Conservation (phyloP, 768 basidiomycete genomes). For the Boletus subcaerulescens region DNA sequence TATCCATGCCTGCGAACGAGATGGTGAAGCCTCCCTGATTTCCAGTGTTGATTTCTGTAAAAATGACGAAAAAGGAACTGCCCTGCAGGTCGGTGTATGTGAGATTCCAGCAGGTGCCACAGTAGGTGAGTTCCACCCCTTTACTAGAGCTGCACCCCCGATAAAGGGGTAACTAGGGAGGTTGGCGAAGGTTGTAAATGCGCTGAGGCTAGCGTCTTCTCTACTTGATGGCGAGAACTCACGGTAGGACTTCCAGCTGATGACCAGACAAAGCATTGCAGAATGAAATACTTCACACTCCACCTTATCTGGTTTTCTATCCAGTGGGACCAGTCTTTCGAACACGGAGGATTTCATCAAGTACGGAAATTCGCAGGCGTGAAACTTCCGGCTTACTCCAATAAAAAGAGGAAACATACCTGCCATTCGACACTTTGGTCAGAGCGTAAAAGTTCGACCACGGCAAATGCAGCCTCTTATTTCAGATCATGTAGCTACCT, state of each 20-base stretch:
- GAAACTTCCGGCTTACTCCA: neutral
- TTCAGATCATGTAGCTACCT: no score
- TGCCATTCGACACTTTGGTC: neutral
- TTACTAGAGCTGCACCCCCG: slow-evolving; percentile 51
- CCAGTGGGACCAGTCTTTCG: no score
- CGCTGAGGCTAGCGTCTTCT: no score
- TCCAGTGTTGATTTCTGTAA: slow-evolving; percentile 53
- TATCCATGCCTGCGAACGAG: slow-evolving; percentile 35
- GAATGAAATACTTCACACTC: no score
- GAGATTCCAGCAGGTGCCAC: slow-evolving; percentile 61
- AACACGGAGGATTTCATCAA: no score
- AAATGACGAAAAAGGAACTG: slow-evolving; percentile 37
- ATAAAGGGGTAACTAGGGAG: slow-evolving; percentile 36
- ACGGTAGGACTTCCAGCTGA: no score
- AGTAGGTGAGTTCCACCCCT: slow-evolving; percentile 51
- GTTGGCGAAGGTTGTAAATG: neutral
- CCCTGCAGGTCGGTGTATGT: slow-evolving; percentile 38
- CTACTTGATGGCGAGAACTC: no score
- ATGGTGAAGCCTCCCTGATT: slow-evolving; percentile 34
- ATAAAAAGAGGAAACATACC: no score
- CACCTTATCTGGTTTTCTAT: no score
- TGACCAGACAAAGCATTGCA: no score
- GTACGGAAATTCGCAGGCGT: neutral
- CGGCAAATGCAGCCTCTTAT: no score
- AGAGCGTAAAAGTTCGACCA: neutral